Base-by-base conservation (phyloP, 2,329 filamentous ascomycete species). In the Pseudogymnoascus sp. region DNA sequence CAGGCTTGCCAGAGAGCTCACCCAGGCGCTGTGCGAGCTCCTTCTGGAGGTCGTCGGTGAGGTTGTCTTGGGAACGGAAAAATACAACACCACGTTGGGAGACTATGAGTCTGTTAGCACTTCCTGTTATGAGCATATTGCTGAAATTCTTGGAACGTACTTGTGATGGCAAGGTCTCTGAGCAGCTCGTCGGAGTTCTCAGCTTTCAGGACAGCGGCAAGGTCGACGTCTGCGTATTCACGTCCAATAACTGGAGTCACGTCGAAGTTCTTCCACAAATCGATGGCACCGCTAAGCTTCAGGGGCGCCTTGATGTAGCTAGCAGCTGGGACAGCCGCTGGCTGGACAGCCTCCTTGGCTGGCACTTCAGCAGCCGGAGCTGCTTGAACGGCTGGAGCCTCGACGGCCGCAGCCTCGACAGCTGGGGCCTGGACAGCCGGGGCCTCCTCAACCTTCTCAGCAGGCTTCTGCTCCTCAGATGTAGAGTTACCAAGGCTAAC, bases 81-180 rank as follows among this genome's bases (percentile, higher is more conserved):
- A 89, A 88, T 32, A 89, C 85, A 3, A 89, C 86, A 8, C 86
- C 86, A 0, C 86, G 81, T 63, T 83, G 81, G 1, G 86, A 88
- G 65, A 89, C 85, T 87, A 30, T 4, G 18, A 2, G 30, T 60
- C 39, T 50, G 34, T 64, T 57, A 60, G 57, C 54, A 35, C 7
- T 54, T 32, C 6, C 1, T 12, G 57, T 47, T 60, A 28, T 59
- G 50, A 61, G 38, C 32, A 4, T 58, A 20, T 12, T 3, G 1
- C 6, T 0, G 5, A 4, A n/a, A 7, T 62, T 60, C 30, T 2
- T 4, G 37, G 11, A 0, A 74, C 62, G 57, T 64, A 70, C 70
- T 70, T 12, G 70, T 81, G 60, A 82, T 78, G 14, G 79, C 79
- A 9, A 82, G 70, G 64, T 81, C 79, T 7, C 75, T 73, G 32